These are phyloP conservation scores for Alliaria petiolata DNA, from an alignment of 345 rosid species.

Conservation along the genomic window DNA sequence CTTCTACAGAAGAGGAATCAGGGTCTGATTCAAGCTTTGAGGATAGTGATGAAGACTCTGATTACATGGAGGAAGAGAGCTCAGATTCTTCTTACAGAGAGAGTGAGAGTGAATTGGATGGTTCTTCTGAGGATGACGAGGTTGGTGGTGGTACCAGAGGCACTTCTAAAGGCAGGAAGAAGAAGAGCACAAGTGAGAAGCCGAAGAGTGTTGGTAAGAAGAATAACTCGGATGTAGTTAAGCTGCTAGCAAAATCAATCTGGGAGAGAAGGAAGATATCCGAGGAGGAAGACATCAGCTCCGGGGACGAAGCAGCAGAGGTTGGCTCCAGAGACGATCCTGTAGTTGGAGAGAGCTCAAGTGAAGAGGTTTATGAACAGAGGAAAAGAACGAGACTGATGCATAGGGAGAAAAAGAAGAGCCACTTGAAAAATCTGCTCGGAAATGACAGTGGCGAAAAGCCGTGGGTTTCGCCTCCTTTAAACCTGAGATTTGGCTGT, in stretches of 20 bases:
- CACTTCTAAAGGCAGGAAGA: background rate
- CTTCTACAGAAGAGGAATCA: background rate
- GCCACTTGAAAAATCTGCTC: background rate
- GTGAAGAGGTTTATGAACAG: conserved; percentile 1
- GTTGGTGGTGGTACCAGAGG: background rate
- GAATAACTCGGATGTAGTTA: conserved; percentile 1
- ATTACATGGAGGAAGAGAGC: background rate
- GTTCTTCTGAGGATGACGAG: conserved; percentile 28
- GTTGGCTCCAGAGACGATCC: conserved; percentile 4
- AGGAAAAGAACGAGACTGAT: conserved; percentile 13
- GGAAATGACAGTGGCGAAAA: background rate
- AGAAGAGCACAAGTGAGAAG: conserved; percentile 2
- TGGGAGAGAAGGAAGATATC: conserved; percentile 4
- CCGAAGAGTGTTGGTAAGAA: background rate
- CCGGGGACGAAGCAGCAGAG: background rate
- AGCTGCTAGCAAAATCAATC: conserved; percentile 18
- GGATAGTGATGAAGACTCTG: conserved; percentile 4
- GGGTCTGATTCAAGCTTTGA: too few relatives aligned
- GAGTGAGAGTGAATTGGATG: conserved; percentile 18
- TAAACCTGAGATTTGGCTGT: conserved; percentile 44
- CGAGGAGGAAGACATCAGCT: conserved; percentile 4
- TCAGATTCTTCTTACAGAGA: conserved; percentile 12
- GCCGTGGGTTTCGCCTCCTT: conserved; percentile 17
- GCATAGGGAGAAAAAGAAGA: conserved; percentile 5
- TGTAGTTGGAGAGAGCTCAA: background rate